These are phyloP conservation scores for Aphanomyces astaci DNA, from an alignment of 352 stramenopile species.

Conservation along the genomic window DNA sequence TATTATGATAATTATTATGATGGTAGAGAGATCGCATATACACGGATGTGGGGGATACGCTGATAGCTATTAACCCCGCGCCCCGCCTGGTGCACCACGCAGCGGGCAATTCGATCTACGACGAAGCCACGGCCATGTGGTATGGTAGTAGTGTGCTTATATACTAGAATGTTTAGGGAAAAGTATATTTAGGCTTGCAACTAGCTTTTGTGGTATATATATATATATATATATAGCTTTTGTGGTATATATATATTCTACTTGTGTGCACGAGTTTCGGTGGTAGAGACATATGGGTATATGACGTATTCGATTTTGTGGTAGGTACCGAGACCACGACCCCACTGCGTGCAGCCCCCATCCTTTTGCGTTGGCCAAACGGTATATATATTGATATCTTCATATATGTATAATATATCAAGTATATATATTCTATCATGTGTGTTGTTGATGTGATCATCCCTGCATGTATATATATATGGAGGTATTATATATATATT, in stretches of 20 bases:
- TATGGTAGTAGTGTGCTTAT: slow-evolving; percentile 43
- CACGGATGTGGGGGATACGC: slow-evolving; percentile 48
- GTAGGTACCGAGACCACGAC: slow-evolving; percentile 22
- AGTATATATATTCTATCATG: no score
- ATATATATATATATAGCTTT: neutral
- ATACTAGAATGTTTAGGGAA: no score
- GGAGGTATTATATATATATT: no score
- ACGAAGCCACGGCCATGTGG: slow-evolving; percentile 62
- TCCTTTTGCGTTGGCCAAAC: slow-evolving; percentile 67
- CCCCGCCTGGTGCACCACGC: slow-evolving; percentile 61
- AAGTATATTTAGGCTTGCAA: no score
- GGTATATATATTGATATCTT: slow-evolving; percentile 43
- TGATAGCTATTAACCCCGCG: slow-evolving; percentile 58
- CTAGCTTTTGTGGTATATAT: no score
- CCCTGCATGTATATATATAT: slow-evolving; percentile 35
- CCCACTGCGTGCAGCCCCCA: slow-evolving; percentile 31
- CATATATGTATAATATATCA: no score
- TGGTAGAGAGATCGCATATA: slow-evolving; percentile 42
- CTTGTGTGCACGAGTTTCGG: no score
- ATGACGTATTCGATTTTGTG: no score
- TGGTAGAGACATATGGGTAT: no score
- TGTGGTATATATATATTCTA: neutral
- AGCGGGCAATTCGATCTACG: slow-evolving; percentile 76
- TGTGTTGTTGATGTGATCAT: no score
- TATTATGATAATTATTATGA: neutral